These are phyloP conservation scores for Corymbia calophylla DNA, from an alignment of 441 rosid genomes.

Conservation along the genomic window DNA sequence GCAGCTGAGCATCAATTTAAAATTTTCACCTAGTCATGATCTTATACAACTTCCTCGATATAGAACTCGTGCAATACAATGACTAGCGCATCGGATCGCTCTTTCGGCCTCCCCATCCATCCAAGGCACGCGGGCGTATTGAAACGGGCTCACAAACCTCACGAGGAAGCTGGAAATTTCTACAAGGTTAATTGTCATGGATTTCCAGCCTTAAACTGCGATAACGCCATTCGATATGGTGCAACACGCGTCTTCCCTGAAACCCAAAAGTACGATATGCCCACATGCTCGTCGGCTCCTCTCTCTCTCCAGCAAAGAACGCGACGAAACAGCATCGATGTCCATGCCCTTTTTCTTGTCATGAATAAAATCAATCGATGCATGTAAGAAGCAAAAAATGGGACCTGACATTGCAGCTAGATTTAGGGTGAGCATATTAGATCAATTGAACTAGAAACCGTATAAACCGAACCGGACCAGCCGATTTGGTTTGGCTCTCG, in stretches of 20 bases:
- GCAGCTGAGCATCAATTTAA: background rate
- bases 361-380: background rate
- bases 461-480: fast-evolving
- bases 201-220: background rate
- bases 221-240: background rate
- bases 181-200: fast-evolving
- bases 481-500: too few relatives aligned
- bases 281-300: background rate
- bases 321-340: background rate
- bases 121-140: background rate
- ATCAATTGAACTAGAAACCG: too few relatives aligned
- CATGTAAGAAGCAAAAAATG: fast-evolving
- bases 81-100: too few relatives aligned
- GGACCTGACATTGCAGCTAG: fast-evolving
- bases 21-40: background rate
- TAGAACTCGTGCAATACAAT: too few relatives aligned
- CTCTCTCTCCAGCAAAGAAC: background rate
- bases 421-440: too few relatives aligned
- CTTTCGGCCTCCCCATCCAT: background rate
- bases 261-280: background rate
- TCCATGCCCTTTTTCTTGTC: fast-evolving
- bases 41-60: too few relatives aligned
- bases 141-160: too few relatives aligned
- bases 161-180: fast-evolving
- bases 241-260: background rate